A percentile compares a stretch with the other conserved stretches of the same genome.
phyloP scores from a whole-genome alignment of 1,284 basidiomycete genomes.

The Cutaneotrichosporon sp. region DNA sequence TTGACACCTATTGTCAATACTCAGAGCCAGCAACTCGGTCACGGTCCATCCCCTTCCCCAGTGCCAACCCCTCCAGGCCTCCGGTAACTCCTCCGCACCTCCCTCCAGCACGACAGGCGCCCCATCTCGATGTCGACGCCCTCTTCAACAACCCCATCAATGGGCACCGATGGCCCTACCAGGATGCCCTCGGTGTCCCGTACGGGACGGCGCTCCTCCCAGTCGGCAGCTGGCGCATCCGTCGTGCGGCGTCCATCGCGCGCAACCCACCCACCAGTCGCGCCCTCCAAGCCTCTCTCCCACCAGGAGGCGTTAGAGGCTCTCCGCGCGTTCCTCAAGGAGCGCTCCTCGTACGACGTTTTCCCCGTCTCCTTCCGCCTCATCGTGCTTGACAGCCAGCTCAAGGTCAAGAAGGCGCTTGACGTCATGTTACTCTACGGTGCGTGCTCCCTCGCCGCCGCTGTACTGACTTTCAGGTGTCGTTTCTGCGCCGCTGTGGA shows the following conservation, averaged over 20 bases:
- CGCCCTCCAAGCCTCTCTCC: constrained; percentile 34
- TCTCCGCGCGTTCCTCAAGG: constrained; percentile 80
- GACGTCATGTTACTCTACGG: constrained; percentile 87
- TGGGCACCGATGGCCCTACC: constrained; percentile 5
- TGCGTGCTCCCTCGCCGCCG: constrained; percentile 49
- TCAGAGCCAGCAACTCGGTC: no score
- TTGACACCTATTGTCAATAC: not conserved
- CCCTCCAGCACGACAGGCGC: not conserved
- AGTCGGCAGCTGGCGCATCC: constrained; percentile 17
- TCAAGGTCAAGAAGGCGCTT: constrained; percentile 90
- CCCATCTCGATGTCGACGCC: constrained; percentile 15
- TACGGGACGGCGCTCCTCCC: constrained; percentile 19
- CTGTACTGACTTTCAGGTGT: constrained; percentile 64
- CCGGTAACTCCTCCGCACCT: not conserved
- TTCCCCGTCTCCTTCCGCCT: constrained; percentile 95
- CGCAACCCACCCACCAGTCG: constrained; percentile 42
- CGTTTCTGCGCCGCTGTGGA: constrained; percentile 98
- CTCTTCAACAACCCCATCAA: not conserved
- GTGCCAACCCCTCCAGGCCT: not conserved
- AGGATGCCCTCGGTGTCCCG: constrained; percentile 24
- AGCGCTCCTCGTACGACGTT: constrained; percentile 87
- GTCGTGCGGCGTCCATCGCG: constrained; percentile 44
- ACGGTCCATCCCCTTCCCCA: not conserved
- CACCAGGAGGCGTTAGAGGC: constrained; percentile 74
- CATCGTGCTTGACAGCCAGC: constrained; percentile 92